Evolutionary conservation across 129 eudicot species (phyloP), one percentile per base, ranked within the genome.

Genomic region (Gnaphalium uliginosum): DNA sequence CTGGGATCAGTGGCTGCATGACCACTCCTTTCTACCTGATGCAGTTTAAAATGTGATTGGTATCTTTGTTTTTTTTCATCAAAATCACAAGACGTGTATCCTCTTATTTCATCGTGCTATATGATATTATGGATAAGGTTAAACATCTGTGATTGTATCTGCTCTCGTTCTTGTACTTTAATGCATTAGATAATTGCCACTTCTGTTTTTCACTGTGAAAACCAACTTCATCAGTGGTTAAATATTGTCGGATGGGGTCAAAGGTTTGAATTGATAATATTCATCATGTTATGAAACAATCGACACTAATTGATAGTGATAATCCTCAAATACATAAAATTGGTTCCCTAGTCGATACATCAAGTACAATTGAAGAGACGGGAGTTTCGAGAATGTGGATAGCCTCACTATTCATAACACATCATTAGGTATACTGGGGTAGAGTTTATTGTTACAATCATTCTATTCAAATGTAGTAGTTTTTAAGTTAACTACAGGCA

Each of bases 201-300:
- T n/a, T n/a, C 61, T 56, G 68, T 63, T 64, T 62, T 27, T 64
- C 6, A 64, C 35, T 63, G 69, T 30, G 24, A 64, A 61, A 64
- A 46, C 11, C 43, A 63, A n/a, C 24, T 19, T 54, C 24, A 19
- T 18, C 68, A 64, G 43, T 6, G 10, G 18, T 64, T 30, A 60
- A 59, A 60, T 25, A 7, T 58, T 26, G 32, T 15, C 14, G 67
- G 67, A 30, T 17, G 30, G 39, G 39, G 43, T 30, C 41, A 63
- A 63, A 63, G 30, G 46, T 29, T 63, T 63, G 39, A 30, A 43
- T 14, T 24, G 26, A 61, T 26, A 61, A 60, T 11, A 23, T 23
- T 21, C 33, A 4, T 24, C 67, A 29, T 27, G 1, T n/a, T n/a
- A n/a, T n/a, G n/a, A n/a, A n/a, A n/a, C n/a, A n/a, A n/a, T n/a